A percentile compares a stretch with the other conserved stretches of the same genome.
Conservation (phyloP, 1,284 basidiomycete species). For the Naganishia liquefaciens region DNA sequence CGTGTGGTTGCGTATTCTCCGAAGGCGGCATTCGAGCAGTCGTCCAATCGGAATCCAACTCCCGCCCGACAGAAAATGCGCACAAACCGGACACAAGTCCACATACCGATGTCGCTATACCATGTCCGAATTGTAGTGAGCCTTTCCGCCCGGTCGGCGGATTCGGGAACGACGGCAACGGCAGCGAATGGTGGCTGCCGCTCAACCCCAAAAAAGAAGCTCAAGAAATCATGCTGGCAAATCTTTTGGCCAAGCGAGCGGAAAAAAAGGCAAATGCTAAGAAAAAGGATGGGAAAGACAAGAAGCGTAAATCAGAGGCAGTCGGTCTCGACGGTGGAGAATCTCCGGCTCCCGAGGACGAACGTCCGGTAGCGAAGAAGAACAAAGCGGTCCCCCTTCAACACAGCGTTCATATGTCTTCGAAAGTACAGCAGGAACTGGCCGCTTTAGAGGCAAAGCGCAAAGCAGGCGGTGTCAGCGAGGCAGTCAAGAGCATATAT, state of each 20-base stretch:
- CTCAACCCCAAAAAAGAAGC: constrained; percentile 48
- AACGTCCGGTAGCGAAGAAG: constrained; percentile 3
- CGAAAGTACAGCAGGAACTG: constrained; percentile 47
- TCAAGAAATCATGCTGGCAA: constrained; percentile 48
- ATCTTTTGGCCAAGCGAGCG: constrained; percentile 43
- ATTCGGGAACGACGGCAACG: constrained; percentile 19
- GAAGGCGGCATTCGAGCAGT: constrained; percentile 71
- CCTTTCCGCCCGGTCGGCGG: constrained; percentile 41
- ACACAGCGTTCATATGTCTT: constrained; percentile 23
- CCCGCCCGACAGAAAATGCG: constrained; percentile 21
- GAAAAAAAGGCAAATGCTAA: constrained; percentile 45
- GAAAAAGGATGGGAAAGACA: constrained; percentile 29
- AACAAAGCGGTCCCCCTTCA: constrained; percentile 12
- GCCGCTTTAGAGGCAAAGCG: constrained; percentile 53
- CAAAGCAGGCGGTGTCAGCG: constrained; percentile 49
- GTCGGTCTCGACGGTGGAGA: background rate
- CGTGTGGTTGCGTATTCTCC: constrained; percentile 86
- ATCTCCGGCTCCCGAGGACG: constrained; percentile 2
- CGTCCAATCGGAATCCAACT: constrained; percentile 19
- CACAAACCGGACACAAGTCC: constrained; percentile 18
- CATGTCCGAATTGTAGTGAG: constrained; percentile 52
- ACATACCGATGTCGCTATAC: constrained; percentile 35
- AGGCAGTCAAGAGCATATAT: constrained; percentile 53
- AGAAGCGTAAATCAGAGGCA: constrained; percentile 37
- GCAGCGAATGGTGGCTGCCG: constrained; percentile 37